phyloP scores from a whole-genome alignment of 495 filamentous ascomycete genomes.

The Annulohypoxylon nitens region DNA sequence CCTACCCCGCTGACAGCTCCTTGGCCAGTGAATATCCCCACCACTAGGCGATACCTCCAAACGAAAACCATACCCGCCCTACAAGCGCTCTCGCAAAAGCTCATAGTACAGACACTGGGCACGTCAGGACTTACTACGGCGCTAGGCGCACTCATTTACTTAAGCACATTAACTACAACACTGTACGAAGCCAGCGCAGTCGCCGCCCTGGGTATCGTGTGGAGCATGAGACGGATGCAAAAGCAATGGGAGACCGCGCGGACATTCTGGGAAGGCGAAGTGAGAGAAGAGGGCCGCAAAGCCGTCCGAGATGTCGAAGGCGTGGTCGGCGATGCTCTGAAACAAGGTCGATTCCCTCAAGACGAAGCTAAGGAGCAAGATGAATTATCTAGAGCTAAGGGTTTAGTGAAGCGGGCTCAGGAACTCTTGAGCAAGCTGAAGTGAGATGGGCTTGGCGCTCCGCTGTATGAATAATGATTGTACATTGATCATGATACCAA shows the following conservation, averaged over 20 bases:
- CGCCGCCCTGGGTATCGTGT: slow-evolving; percentile 78
- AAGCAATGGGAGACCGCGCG: slow-evolving; percentile 80
- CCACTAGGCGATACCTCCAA: slow-evolving; percentile 71
- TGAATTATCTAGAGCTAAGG: slow-evolving; percentile 65
- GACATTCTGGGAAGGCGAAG: slow-evolving; percentile 77
- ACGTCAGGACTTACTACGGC: slow-evolving; percentile 72
- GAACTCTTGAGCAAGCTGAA: slow-evolving; percentile 55
- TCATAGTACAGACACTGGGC: slow-evolving; percentile 79
- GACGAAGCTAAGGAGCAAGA: slow-evolving; percentile 53
- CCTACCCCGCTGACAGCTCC: slow-evolving; percentile 36
- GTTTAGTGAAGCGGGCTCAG: slow-evolving; percentile 66
- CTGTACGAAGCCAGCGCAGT: slow-evolving; percentile 84
- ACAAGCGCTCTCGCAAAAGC: slow-evolving; percentile 82
- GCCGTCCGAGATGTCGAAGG: slow-evolving; percentile 78
- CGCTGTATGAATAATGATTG: slow-evolving; percentile 18
- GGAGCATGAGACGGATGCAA: slow-evolving; percentile 80
- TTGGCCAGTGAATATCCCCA: slow-evolving; percentile 66
- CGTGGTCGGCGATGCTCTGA: slow-evolving; percentile 69
- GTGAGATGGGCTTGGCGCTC: slow-evolving; percentile 15
- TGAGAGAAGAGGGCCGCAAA: slow-evolving; percentile 83
- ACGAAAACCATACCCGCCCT: slow-evolving; percentile 76
- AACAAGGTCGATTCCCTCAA: slow-evolving; percentile 55
- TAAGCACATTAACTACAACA: slow-evolving; percentile 65
- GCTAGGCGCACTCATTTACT: slow-evolving; percentile 76
- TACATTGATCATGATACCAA: slow-evolving; percentile 23